Evolutionary conservation across 2,329 filamentous ascomycete genomes (phyloP).

Genomic region (Aspergillus eucalypticola): DNA sequence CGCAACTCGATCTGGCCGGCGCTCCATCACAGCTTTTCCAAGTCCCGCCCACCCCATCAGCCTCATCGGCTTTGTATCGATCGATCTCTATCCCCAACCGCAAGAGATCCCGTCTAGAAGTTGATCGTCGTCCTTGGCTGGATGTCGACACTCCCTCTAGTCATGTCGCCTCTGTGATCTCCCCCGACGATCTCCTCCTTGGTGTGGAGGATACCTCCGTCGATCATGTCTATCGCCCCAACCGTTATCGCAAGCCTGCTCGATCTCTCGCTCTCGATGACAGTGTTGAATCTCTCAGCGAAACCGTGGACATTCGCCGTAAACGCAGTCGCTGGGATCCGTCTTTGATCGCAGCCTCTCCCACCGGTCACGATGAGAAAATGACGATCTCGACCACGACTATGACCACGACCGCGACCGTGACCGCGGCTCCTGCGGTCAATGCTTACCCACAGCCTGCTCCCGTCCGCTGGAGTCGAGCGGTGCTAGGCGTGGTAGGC

Average conservation of each 20-base stretch:
- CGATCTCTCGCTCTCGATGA: slow-evolving; percentile 29
- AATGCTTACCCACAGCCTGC: slow-evolving; percentile 11
- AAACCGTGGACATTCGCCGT: slow-evolving; percentile 27
- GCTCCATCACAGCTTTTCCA: slow-evolving; percentile 42
- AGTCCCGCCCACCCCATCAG: slow-evolving; percentile 36
- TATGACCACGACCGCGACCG: slow-evolving; percentile 18
- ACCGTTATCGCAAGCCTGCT: slow-evolving; percentile 40
- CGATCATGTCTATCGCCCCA: slow-evolving; percentile 39
- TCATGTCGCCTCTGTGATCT: slow-evolving; percentile 34
- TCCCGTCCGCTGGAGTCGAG: slow-evolving; percentile 40
- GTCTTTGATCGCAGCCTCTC: slow-evolving; percentile 25
- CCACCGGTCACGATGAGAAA: slow-evolving; percentile 22
- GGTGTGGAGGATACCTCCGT: slow-evolving; percentile 29
- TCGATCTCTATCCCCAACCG: slow-evolving; percentile 35
- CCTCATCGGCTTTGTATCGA: slow-evolving; percentile 40
- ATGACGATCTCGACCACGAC: slow-evolving; percentile 12
- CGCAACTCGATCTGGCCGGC: slow-evolving; percentile 41
- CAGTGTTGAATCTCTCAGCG: slow-evolving; percentile 27
- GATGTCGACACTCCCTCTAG: slow-evolving; percentile 32
- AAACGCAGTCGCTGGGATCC: slow-evolving; percentile 38
- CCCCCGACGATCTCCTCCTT: slow-evolving; percentile 28
- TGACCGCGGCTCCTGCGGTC: slow-evolving; percentile 4
- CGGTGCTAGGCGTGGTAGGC: slow-evolving; percentile 51
- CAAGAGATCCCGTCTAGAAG: slow-evolving; percentile 35
- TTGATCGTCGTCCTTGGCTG: slow-evolving; percentile 27